Evolutionary conservation across 768 basidiomycete species (phyloP).

Genomic region (Rhizopogon sp.): DNA sequence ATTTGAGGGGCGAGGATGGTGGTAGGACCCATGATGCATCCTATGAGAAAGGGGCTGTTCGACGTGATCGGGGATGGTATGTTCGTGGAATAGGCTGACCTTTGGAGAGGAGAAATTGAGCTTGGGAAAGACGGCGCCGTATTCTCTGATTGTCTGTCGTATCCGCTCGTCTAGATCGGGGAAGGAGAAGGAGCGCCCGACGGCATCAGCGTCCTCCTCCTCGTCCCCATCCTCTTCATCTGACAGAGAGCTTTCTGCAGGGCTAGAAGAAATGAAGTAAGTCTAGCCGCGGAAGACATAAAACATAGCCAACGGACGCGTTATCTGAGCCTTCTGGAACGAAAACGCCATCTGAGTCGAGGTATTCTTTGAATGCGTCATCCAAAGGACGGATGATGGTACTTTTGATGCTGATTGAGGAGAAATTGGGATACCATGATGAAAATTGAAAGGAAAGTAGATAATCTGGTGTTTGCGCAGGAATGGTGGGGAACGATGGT

Average conservation of each 20-base stretch:
- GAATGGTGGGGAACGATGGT: constrained; percentile 34
- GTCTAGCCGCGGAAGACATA: background rate
- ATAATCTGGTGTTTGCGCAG: constrained; percentile 42
- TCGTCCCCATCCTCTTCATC: constrained; percentile 30
- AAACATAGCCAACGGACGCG: constrained; percentile 40
- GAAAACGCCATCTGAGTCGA: constrained; percentile 81
- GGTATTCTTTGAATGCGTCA: constrained; percentile 60
- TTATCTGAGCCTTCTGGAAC: constrained; percentile 81
- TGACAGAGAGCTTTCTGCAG: constrained; percentile 42
- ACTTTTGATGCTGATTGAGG: constrained; percentile 60
- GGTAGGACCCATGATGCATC: constrained; percentile 93
- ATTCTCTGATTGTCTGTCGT: constrained; percentile 54
- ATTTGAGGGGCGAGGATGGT: constrained; percentile 78
- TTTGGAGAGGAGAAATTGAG: constrained; percentile 95
- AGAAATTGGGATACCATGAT: constrained; percentile 76
- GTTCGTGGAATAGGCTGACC: constrained; percentile 34
- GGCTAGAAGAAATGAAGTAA: constrained; percentile 30
- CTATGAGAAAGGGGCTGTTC: constrained; percentile 31
- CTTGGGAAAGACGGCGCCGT: constrained; percentile 90
- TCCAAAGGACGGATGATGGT: constrained; percentile 69
- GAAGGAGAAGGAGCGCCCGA: constrained; percentile 52
- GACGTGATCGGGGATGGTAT: background rate
- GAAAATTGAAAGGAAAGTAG: constrained; percentile 78
- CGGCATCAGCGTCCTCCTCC: constrained; percentile 29
- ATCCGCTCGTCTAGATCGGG: constrained; percentile 79